A percentile compares a stretch with the other conserved stretches of the same genome.
These are phyloP conservation scores for Cladophialophora immunda DNA, from an alignment of 2,329 filamentous ascomycete genomes.

Conservation along the genomic window DNA sequence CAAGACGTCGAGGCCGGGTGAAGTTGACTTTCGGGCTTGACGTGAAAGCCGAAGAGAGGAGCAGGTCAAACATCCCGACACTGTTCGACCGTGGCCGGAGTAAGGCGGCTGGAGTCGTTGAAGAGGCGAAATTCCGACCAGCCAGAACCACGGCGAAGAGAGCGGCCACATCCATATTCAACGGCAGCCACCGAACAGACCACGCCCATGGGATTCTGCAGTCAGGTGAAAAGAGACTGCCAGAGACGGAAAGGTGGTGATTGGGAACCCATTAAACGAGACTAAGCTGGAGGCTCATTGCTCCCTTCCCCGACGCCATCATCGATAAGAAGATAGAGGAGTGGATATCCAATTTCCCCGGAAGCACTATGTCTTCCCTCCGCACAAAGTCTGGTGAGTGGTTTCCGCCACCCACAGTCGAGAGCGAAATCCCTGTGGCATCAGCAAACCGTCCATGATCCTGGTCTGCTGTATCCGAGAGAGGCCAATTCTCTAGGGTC, in stretches of 20 bases:
- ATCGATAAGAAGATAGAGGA: conserved; percentile 34
- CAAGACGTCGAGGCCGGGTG: no score
- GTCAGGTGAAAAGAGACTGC: conserved; percentile 14
- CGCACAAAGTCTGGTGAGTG: conserved; percentile 28
- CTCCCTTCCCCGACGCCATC: conserved; percentile 35
- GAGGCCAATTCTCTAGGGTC: not conserved
- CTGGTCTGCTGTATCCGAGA: conserved; percentile 3
- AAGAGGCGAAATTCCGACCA: conserved; percentile 17
- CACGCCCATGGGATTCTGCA: not conserved
- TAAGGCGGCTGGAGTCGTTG: conserved; percentile 2
- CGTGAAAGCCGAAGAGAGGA: conserved; percentile 4
- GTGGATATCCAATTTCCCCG: conserved; percentile 40
- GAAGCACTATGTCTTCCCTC: conserved; percentile 38
- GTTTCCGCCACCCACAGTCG: conserved; percentile 15
- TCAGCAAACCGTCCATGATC: conserved; percentile 10
- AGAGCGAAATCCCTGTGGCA: conserved; percentile 20
- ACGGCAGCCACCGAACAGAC: conserved; percentile 20
- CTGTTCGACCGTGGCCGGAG: not conserved
- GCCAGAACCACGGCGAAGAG: conserved; percentile 1
- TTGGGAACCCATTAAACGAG: conserved; percentile 15
- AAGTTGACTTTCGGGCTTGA: conserved; percentile 6
- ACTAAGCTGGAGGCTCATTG: conserved; percentile 10
- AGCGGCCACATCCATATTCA: conserved; percentile 1
- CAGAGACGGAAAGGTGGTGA: conserved; percentile 6
- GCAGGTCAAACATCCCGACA: not conserved